These are phyloP conservation scores for Ogataea nonfermentans DNA, from an alignment of 805 yeast genomes.

Conservation along the genomic window DNA sequence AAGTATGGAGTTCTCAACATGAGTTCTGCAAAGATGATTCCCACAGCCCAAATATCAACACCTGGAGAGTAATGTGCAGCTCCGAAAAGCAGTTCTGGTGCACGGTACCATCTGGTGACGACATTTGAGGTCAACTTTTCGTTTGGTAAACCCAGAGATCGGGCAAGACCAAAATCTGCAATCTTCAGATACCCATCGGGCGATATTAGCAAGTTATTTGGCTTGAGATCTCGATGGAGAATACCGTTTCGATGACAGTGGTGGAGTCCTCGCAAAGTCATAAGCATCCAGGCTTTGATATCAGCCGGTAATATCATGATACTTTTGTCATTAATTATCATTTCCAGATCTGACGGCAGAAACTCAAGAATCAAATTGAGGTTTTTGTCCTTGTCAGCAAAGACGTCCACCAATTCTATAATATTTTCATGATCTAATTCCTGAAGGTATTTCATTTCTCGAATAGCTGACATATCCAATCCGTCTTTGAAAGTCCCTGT, in stretches of 20 bases:
- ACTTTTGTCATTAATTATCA: conserved; percentile 75
- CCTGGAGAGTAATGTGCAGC: conserved; percentile 87
- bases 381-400: conserved; percentile 56
- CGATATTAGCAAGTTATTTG: conserved; percentile 82
- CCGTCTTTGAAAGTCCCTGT: conserved; percentile 95
- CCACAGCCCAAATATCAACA: conserved; percentile 95
- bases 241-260: conserved; percentile 93
- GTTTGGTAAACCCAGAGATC: conserved; percentile 75
- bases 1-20: conserved; percentile 94
- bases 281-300: conserved; percentile 88
- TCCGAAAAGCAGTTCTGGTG: conserved; percentile 90
- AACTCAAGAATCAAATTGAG: conserved; percentile 90
- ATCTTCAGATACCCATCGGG: conserved; percentile 86
- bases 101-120: conserved; percentile 96
- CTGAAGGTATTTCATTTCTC: conserved; percentile 86
- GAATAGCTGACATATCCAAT: conserved; percentile 93
- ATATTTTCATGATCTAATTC: conserved; percentile 78
- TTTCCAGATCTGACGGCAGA: conserved; percentile 88
- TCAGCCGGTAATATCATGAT: conserved; percentile 81
- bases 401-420: conserved; percentile 87
- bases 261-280: conserved; percentile 92
- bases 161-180: conserved; percentile 97
- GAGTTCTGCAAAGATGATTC: conserved; percentile 92
- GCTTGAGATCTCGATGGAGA: conserved; percentile 90
- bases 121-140: conserved; percentile 87